These are phyloP conservation scores for Panicum miliaceum DNA, from an alignment of 176 grass and related monocot genomes.

Conservation along the genomic window DNA sequence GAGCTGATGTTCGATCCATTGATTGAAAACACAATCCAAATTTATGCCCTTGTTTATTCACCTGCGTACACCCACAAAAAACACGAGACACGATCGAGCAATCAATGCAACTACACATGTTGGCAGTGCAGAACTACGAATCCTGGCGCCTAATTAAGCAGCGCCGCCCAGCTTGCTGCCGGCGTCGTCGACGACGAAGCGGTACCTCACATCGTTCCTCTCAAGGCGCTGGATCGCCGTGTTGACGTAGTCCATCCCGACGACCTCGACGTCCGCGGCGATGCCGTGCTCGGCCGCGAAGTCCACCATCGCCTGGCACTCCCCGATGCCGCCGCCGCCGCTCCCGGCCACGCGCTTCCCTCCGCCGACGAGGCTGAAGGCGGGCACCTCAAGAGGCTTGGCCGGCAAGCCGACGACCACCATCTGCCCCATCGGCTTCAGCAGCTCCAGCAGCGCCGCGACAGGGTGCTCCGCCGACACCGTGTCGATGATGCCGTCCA, in stretches of 20 bases:
- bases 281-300: constrained; percentile 44
- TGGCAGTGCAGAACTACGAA: too few species aligned
- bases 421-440: constrained; percentile 50
- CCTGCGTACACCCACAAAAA: background rate
- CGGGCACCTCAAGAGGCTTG: constrained; percentile 43
- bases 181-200: constrained; percentile 58
- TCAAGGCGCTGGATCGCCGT: constrained; percentile 51
- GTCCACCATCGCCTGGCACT: constrained; percentile 53
- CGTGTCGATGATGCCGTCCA: constrained; percentile 68
- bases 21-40: background rate
- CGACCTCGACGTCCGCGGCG: constrained; percentile 57
- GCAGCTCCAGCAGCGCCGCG: constrained; percentile 28
- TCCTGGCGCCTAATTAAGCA: background rate
- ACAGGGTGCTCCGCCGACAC: constrained; percentile 54
- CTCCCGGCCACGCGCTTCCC: constrained; percentile 49
- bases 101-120: background rate
- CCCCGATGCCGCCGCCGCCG: constrained; percentile 30
- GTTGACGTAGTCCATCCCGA: constrained; percentile 62
- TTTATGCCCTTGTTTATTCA: background rate
- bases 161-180: background rate
- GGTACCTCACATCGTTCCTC: constrained; percentile 64
- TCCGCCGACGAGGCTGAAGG: constrained; percentile 20
- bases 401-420: constrained; percentile 43
- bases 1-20: background rate
- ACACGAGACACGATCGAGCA: background rate